Conservation (phyloP, 2,329 filamentous ascomycete genomes). For the Penicillium sumatraense region DNA sequence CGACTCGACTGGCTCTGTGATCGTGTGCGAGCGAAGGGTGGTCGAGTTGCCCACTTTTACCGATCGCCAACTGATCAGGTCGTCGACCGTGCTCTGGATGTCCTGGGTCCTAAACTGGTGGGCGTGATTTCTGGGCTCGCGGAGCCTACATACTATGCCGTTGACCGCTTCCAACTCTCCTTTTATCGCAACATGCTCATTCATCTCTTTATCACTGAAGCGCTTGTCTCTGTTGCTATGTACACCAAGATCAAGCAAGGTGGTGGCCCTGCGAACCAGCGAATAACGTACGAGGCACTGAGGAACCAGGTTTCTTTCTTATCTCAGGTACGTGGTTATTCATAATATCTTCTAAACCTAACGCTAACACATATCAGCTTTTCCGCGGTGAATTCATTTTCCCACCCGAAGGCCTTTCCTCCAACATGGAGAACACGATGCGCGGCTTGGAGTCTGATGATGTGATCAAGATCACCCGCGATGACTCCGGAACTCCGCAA, state of each 20-base stretch:
- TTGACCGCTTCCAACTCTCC: constrained; percentile 93
- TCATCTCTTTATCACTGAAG: constrained; percentile 93
- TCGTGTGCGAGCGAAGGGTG: constrained; percentile 81
- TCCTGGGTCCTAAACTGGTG: constrained; percentile 86
- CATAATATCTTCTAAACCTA: no score
- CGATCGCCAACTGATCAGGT: constrained; percentile 78
- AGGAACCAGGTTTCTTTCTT: constrained; percentile 83
- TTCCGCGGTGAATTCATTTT: constrained; percentile 99
- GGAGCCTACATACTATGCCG: constrained; percentile 91
- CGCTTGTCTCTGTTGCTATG: constrained; percentile 85
- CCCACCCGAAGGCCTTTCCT: constrained; percentile 77
- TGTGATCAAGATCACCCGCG: constrained; percentile 70
- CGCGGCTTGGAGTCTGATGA: constrained; percentile 75
- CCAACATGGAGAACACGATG: constrained; percentile 82
- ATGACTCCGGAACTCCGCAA: constrained; percentile 60
- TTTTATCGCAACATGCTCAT: constrained; percentile 99
- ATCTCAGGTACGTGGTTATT: constrained; percentile 59
- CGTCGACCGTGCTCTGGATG: constrained; percentile 86
- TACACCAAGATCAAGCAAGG: constrained; percentile 91
- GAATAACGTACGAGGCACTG: constrained; percentile 75
- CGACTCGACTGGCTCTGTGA: constrained; percentile 88
- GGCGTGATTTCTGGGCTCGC: constrained; percentile 77
- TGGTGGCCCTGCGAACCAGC: constrained; percentile 79
- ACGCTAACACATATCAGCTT: constrained; percentile 55
- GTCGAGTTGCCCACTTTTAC: constrained; percentile 91